Evolutionary conservation across 768 basidiomycete species (phyloP), one percentile per base, ranked within the genome.

Genomic region (Exsudoporus frostii): DNA sequence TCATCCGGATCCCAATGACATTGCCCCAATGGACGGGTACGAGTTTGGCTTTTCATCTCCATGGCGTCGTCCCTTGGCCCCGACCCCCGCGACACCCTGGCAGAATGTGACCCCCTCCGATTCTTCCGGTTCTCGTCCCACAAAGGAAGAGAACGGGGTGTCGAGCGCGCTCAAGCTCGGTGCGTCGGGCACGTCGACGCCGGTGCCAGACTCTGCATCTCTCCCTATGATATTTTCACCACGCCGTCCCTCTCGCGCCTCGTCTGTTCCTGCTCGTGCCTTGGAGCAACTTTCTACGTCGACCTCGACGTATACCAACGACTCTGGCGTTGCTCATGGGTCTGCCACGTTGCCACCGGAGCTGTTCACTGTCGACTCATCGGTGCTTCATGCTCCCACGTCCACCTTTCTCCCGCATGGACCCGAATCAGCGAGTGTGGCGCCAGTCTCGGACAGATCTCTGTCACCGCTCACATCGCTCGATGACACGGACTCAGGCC

Each of bases 111-210:
- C 66, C 4, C 58, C 64, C 5, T 32, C 55, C 6, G 57, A 54
- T 19, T 50, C 54, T 24, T 15, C 39, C 5, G 37, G 45, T 5
- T 17, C 32, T 5, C 14, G 14, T 17, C 55, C 27, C 1, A 22
- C 39, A n/a, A 55, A 48, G 40, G 67, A 65, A 13, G 63, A 69
- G 36, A 55, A 57, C 9, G 67, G 63, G 20, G 59, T 65, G 7
- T 54, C 48, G 59, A 50, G n/a, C 34, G 37, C 58, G 17, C 65
- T 68, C n/a, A 22, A 64, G 41, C 30, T 41, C 5, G 44, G n/a
- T 5, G 22, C n/a, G 5, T 62, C 66, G 14, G 46, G 48, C 13
- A 34, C 47, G n/a, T 58, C 56, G 22, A 58, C 62, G 17, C 57
- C 59, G 0, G 7, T 20, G 8, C 41, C 34, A 11, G 46, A 22